Evolutionary conservation across 441 rosid species (phyloP), one percentile per base, ranked within the genome.

Genomic region (California macrophylla): DNA sequence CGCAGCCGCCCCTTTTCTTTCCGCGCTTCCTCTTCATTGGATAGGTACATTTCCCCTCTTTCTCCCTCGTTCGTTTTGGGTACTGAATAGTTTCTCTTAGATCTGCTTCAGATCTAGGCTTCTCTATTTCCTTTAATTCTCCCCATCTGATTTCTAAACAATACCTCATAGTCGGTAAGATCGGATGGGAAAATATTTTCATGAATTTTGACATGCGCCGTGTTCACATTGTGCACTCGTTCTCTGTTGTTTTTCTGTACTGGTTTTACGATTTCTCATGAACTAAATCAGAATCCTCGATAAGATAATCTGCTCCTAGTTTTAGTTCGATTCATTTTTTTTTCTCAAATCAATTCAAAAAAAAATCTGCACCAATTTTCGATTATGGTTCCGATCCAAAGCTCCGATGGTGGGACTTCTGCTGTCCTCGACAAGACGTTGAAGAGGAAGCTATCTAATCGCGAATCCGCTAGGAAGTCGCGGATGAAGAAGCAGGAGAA

Each of bases 171-270:
- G 30, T 28, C 30, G 30, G 1, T 28, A 1, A 28, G 30, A 28
- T 47, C 54, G 54, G 54, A 47, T 47, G 54, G 54, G 54, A 16
- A 47, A 47, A 47, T 16, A 4, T 47, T 47, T 47, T 15, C 20
- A 47, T 47, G 54, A 47, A 15, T 15, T 47, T 47, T 47, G 54
- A n/a, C 54, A 47, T 47, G 54, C 54, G 54, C 54, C 54, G 54
- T 15, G 18, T 47, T 47, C 54, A 47, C 54, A 16, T 47, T 47
- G 54, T 47, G 54, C 54, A 47, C 54, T 47, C 54, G 20, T 47
- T 47, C 8, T 47, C 54, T 7, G 54, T 47, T 47, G 54, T 47
- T 47, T 47, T 47, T 47, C 54, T 47, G 20, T 47, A 47, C 20
- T 47, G 54, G 54, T 47, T 47, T 16, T 47, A 47, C 54, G 54